A percentile compares a stretch with the other conserved stretches of the same genome.
Conservation (phyloP, 495 filamentous ascomycete species). For the Extremus antarcticus region DNA sequence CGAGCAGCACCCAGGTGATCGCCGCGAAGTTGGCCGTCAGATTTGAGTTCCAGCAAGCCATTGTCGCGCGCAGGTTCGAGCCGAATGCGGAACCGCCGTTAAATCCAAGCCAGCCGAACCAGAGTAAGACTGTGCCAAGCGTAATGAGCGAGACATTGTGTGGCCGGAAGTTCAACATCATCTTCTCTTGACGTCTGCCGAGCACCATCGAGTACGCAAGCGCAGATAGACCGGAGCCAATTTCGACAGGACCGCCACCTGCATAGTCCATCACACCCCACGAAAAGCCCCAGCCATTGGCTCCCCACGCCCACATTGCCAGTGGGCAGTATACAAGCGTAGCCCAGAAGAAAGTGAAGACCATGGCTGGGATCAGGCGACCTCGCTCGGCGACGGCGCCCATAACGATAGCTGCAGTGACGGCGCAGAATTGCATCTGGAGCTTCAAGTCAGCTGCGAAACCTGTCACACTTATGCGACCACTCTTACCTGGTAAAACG, state of each 20-base stretch:
- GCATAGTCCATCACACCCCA: constrained; percentile 96
- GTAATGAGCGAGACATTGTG: constrained; percentile 98
- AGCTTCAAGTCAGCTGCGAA: too few species aligned
- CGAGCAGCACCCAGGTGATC: constrained; percentile 82
- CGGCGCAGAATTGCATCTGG: constrained; percentile 89
- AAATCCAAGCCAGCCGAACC: constrained; percentile 99
- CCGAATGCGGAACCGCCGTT: constrained; percentile 97
- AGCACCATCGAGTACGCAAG: constrained; percentile 93
- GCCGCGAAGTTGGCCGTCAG: constrained; percentile 80
- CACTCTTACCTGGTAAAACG: constrained; percentile 52
- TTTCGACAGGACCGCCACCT: constrained; percentile 95
- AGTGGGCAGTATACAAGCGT: constrained; percentile 95
- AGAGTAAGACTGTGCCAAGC: constrained; percentile 87
- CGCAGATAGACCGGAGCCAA: constrained; percentile 83
- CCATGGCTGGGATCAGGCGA: constrained; percentile 85
- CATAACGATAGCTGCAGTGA: constrained; percentile 85
- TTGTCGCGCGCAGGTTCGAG: constrained; percentile 84
- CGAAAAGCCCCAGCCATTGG: constrained; percentile 83
- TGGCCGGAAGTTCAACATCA: constrained; percentile 83
- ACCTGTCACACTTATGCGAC: not conserved
- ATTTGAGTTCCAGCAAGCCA: constrained; percentile 97
- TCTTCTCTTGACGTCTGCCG: constrained; percentile 93
- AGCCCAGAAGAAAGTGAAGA: constrained; percentile 92
- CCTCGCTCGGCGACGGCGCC: constrained; percentile 90
- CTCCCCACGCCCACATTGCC: constrained; percentile 91